Percentiles rank a stretch among this genome's conserved stretches.
phyloP scores from a whole-genome alignment of 2,329 filamentous ascomycete species.

The Dothistroma pini region DNA sequence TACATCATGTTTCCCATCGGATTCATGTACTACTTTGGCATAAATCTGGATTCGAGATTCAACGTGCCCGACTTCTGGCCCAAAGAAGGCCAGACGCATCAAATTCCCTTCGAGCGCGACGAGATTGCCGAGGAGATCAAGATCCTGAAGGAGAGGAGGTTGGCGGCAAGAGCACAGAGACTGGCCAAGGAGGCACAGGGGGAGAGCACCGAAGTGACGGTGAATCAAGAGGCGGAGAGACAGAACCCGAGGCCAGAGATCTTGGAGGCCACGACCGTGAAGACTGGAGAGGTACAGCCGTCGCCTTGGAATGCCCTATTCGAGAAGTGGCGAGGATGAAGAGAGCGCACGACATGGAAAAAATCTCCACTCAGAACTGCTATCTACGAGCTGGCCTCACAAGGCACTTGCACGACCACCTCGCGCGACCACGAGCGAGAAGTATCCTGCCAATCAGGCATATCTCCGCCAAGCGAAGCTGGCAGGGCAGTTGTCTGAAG shows the following conservation, averaged over 20 bases:
- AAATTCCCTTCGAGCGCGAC: constrained; percentile 70
- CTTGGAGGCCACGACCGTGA: constrained; percentile 21
- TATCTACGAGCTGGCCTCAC: neutral
- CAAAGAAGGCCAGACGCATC: constrained; percentile 70
- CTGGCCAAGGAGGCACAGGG: constrained; percentile 40
- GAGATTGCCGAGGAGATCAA: constrained; percentile 81
- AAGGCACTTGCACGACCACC: too few relatives aligned
- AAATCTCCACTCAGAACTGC: neutral
- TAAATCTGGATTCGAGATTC: constrained; percentile 93
- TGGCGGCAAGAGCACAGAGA: constrained; percentile 48
- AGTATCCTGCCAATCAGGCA: too few relatives aligned
- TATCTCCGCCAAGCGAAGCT: too few relatives aligned
- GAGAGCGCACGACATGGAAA: neutral
- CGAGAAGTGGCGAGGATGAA: constrained; percentile 3
- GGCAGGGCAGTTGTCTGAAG: too few relatives aligned
- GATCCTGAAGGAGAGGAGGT: constrained; percentile 56
- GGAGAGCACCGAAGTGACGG: constrained; percentile 23
- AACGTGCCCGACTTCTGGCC: constrained; percentile 92
- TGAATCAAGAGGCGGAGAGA: constrained; percentile 24
- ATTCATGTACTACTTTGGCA: constrained; percentile 99
- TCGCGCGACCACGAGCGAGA: too few relatives aligned
- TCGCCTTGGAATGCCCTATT: neutral
- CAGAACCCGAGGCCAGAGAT: constrained; percentile 24
- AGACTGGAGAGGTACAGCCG: neutral
- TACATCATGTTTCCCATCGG: constrained; percentile 99